Evolutionary conservation across 306 rosid genomes (phyloP), one percentile per base, ranked within the genome.

Genomic region (Glycine latifolia): DNA sequence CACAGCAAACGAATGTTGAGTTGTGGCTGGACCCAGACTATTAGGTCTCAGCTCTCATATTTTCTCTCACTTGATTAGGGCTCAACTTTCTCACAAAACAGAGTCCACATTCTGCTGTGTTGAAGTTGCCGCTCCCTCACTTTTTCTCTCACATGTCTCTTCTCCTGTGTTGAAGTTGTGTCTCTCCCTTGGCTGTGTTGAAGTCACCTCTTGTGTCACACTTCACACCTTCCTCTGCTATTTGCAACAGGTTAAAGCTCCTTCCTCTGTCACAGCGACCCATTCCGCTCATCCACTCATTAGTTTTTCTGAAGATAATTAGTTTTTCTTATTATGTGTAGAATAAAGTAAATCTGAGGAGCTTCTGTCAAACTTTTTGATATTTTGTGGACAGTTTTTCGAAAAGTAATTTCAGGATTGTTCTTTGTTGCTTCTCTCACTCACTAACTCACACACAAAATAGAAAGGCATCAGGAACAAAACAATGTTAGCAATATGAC

Each of bases 271-370:
- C 31, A 26, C 31, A 26, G 31, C 31, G 31, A 26, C 31, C 31
- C 31, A 26, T 26, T 26, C 31, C 0, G 31, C 31, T 26, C 31
- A 26, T 26, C 31, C 31, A 26, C 31, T 26, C 31, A 33, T 20
- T 20, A 20, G 89, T 86, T 86, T 79, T 79, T 75, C 86, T 79
- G 86, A 86, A 86, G 78, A n/a, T 71, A 43, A 4, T 54, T 44
- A 61, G 76, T 59, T 75, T 54, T 50, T 43, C 37, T 58, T 67
- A 11, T 69, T 31, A 20, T 20, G 17, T 82, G 90, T 81, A 61
- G 90, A 84, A 66, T 16, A 84, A 74, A 79, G 72, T 67, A 35
- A 52, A 35, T 68, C 87, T 87, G 90, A 87, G 87, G 87, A 81
- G 90, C 84, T 84, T 81, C 76, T 67, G 52, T 63, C 83, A 71